These are phyloP conservation scores for Colletotrichum chrysophilum DNA, from an alignment of 2,329 filamentous ascomycete genomes.

Conservation along the genomic window DNA sequence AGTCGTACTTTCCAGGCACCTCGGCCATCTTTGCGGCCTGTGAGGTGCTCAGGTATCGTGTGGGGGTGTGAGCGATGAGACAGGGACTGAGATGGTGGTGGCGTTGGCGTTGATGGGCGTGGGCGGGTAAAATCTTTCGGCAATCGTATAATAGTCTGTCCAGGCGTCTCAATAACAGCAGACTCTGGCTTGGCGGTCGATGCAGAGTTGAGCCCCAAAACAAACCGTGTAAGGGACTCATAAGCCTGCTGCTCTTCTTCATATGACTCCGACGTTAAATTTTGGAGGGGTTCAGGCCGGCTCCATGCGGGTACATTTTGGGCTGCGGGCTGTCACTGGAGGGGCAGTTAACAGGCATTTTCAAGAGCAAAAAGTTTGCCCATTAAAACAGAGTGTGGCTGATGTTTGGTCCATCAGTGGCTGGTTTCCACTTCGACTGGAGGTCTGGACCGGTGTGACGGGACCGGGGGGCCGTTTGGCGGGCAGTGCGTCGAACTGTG, in stretches of 20 bases:
- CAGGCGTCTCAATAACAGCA: background rate
- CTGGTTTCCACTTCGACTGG: background rate
- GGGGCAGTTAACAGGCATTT: background rate
- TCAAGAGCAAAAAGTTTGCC: background rate
- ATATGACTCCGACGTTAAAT: background rate
- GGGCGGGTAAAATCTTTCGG: background rate
- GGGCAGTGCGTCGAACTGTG: background rate
- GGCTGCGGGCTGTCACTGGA: background rate
- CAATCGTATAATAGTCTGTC: background rate
- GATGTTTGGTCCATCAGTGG: background rate
- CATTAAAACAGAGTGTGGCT: background rate
- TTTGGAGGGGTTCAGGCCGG: background rate
- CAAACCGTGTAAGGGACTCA: constrained; percentile 10
- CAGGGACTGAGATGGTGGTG: background rate
- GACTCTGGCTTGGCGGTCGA: background rate
- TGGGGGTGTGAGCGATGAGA: background rate
- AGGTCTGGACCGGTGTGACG: constrained; percentile 2
- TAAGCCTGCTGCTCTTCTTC: background rate
- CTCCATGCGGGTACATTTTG: constrained; percentile 11
- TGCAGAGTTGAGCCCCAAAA: background rate
- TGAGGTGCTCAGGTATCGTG: constrained; percentile 1
- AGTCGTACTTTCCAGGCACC: constrained; percentile 56
- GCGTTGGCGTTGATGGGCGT: background rate
- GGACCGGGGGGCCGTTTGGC: background rate
- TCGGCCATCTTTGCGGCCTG: constrained; percentile 23